Evolutionary conservation across 176 grass and related monocot genomes (phyloP), one percentile per base, ranked within the genome.

Genomic region (Eragrostis nindensis): DNA sequence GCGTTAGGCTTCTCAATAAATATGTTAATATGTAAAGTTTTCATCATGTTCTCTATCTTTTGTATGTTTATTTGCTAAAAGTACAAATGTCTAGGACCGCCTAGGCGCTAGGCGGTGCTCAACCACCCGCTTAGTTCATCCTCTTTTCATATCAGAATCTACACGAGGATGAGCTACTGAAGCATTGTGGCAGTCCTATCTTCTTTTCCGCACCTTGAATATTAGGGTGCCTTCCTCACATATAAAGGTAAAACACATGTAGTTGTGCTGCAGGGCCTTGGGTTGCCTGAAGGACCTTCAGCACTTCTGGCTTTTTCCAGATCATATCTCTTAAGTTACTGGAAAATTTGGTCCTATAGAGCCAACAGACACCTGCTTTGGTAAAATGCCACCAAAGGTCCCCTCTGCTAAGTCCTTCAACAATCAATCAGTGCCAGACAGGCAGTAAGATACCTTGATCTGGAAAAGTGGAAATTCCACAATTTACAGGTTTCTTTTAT

Each of bases 381-480:
- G 44, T 78, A 50, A 32, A 66, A 65, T 38, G 47, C 5, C 2
- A 65, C 46, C 18, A 36, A 77, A 21, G 59, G 42, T n/a, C 26
- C 43, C 24, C 42, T 77, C 43, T 0, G 7, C 30, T 15, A 48
- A 64, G 26, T 64, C 21, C 5, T 77, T 25, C 29, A 76, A 22
- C 57, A 77, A n/a, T n/a, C n/a, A n/a, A n/a, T n/a, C 21, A 32
- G 27, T 72, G 8, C 11, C 69, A 50, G 69, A 72, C 32, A 52
- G 46, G 45, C 47, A 71, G 41, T 22, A 56, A 56, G 54, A 22
- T 21, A 56, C 7, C 19, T 56, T 56, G 50, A 0, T 18, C 15
- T 53, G 18, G 16, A n/a, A n/a, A n/a, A n/a, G n/a, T n/a, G n/a
- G n/a, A 19, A 19, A 53, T 25, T 45, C 9, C 15, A 24, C 43